Percentiles rank a stretch among this genome's conserved stretches.
Evolutionary conservation across 345 rosid genomes (phyloP).

Genomic region (Salix caprea): DNA sequence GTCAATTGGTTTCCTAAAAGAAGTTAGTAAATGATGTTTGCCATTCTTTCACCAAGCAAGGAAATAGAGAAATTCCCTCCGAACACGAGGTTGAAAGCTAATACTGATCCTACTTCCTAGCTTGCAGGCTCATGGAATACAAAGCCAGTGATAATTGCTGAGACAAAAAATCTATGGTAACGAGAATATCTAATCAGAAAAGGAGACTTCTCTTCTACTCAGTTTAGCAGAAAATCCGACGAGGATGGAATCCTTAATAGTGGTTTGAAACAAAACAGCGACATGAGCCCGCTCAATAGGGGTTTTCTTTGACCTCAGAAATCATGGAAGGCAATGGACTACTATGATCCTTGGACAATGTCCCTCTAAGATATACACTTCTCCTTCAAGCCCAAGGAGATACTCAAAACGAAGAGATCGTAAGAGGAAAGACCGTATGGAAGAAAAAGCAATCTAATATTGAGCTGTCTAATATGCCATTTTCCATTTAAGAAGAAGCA

Average conservation of each 20-base stretch:
- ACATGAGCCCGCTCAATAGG: slow-evolving; percentile 24
- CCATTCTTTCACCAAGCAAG: not conserved
- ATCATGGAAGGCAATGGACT: slow-evolving; percentile 42
- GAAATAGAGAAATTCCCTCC: not conserved
- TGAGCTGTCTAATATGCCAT: slow-evolving; percentile 3
- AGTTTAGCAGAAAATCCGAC: slow-evolving; percentile 16
- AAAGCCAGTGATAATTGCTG: not conserved
- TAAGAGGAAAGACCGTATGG: slow-evolving; percentile 59
- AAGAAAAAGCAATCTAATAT: slow-evolving; percentile 29
- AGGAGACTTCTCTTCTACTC: not conserved
- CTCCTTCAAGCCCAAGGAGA: slow-evolving; percentile 41
- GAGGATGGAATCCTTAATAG: slow-evolving; percentile 33
- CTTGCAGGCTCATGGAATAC: not conserved
- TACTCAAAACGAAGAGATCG: slow-evolving; percentile 42
- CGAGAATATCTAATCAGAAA: not conserved
- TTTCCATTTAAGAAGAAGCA: slow-evolving; percentile 10
- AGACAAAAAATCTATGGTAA: not conserved
- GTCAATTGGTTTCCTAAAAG: not conserved
- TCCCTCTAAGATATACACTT: slow-evolving; percentile 43
- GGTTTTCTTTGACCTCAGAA: slow-evolving; percentile 39
- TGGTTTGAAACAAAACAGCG: slow-evolving; percentile 14
- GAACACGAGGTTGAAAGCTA: no score
- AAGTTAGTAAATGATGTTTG: not conserved
- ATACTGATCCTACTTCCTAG: not conserved
- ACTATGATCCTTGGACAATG: slow-evolving; percentile 27